Evolutionary conservation across 2,329 filamentous ascomycete genomes (phyloP).

Genomic region (Grosmannia huntii): DNA sequence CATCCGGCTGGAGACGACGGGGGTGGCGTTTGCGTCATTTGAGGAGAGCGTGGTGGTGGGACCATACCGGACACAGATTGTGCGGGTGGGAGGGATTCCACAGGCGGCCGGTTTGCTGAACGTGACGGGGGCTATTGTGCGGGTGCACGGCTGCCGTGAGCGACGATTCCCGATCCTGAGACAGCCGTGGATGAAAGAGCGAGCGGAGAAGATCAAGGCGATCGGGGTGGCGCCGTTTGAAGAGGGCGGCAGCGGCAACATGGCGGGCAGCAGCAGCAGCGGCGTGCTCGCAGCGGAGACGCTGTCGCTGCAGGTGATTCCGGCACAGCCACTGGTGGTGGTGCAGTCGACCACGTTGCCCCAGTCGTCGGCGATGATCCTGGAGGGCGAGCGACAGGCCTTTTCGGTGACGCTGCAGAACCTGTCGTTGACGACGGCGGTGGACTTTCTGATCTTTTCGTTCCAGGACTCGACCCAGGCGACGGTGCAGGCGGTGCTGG

Average conservation of each 20-base stretch:
- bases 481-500: slow-evolving; percentile 61
- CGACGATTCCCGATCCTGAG: slow-evolving; percentile 75
- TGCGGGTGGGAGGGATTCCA: slow-evolving; percentile 59
- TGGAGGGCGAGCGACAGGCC: slow-evolving; percentile 72
- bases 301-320: slow-evolving; percentile 61
- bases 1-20: slow-evolving; percentile 61
- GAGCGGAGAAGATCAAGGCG: slow-evolving; percentile 62
- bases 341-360: slow-evolving; percentile 66
- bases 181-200: slow-evolving; percentile 59
- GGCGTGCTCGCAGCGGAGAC: slow-evolving; percentile 32
- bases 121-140: slow-evolving; percentile 67
- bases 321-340: slow-evolving; percentile 62
- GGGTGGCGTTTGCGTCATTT: slow-evolving; percentile 29
- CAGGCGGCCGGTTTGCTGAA: slow-evolving; percentile 53
- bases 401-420: slow-evolving; percentile 78
- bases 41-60: slow-evolving; percentile 57
- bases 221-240: slow-evolving; percentile 50
- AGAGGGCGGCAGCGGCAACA: slow-evolving; percentile 26
- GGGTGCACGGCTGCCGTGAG: slow-evolving; percentile 69
- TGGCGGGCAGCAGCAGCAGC: slow-evolving; percentile 21
- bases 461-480: slow-evolving; percentile 81
- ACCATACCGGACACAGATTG: slow-evolving; percentile 69
- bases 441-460: slow-evolving; percentile 75
- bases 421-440: slow-evolving; percentile 53
- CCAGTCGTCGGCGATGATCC: slow-evolving; percentile 79